Evolutionary conservation across 805 yeast genomes (phyloP).

Genomic region (Monosporozyma solicola): DNA sequence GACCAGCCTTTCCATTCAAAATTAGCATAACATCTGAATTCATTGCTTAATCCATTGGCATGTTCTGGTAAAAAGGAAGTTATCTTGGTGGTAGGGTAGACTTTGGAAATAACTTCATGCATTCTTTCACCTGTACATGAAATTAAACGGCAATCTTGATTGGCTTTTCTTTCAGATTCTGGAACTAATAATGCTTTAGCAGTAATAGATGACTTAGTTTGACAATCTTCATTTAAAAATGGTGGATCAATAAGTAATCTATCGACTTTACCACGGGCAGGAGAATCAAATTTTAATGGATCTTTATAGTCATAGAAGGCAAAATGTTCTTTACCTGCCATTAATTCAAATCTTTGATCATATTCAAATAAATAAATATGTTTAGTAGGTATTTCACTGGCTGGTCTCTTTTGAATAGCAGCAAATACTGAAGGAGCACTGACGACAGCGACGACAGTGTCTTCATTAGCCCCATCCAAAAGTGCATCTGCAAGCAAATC

Average conservation of each 20-base stretch:
- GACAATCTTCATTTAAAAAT: slow-evolving; percentile 74
- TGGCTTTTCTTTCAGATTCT: slow-evolving; percentile 9
- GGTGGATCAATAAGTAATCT: slow-evolving; percentile 82
- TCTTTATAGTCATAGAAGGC: slow-evolving; percentile 65
- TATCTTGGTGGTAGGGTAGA: slow-evolving; percentile 54
- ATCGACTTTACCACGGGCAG: slow-evolving; percentile 54
- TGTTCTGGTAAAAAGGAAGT: slow-evolving; percentile 75
- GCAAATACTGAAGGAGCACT: slow-evolving; percentile 93
- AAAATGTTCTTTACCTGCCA: slow-evolving; percentile 62
- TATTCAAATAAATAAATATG: slow-evolving; percentile 69
- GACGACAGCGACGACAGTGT: slow-evolving; percentile 64
- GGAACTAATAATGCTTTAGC: slow-evolving; percentile 48
- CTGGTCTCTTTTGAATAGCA: slow-evolving; percentile 52
- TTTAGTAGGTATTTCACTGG: slow-evolving; percentile 48
- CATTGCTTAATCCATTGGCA: slow-evolving; percentile 77
- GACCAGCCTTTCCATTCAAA: slow-evolving; percentile 66
- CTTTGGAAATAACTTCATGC: slow-evolving; percentile 48
- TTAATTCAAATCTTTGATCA: slow-evolving; percentile 64
- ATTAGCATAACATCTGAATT: slow-evolving; percentile 76
- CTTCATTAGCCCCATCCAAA: slow-evolving; percentile 64
- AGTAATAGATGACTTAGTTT: slow-evolving; percentile 54
- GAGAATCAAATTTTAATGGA: slow-evolving; percentile 54
- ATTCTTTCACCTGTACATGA: slow-evolving; percentile 88
- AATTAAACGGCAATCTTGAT: slow-evolving; percentile 42
- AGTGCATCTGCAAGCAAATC: slow-evolving; percentile 57